These are phyloP conservation scores for Clonostachys solani DNA, from an alignment of 2,329 filamentous ascomycete species.

Conservation along the genomic window DNA sequence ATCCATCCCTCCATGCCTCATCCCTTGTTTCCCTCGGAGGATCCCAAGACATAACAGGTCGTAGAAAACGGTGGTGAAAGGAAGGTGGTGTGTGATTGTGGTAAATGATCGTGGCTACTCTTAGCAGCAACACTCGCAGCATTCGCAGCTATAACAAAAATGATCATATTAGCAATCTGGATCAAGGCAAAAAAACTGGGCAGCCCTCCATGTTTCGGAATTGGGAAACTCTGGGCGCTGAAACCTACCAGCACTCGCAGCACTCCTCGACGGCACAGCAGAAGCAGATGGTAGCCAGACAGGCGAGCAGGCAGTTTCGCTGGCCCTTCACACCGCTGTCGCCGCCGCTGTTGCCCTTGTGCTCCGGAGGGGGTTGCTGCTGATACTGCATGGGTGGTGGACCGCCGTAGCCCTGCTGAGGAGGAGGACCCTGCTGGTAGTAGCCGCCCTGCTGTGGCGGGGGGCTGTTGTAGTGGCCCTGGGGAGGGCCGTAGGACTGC, in stretches of 20 bases:
- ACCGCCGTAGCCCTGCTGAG: constrained; percentile 3
- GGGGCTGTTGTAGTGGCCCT: constrained; percentile 10
- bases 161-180: constrained; percentile 1
- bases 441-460: background rate
- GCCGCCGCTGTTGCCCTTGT: constrained; percentile 18
- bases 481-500: constrained; percentile 20
- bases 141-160: constrained; percentile 23
- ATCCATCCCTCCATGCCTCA: too few relatives aligned
- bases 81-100: background rate
- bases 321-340: constrained; percentile 11
- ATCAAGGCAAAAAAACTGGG: background rate
- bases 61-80: background rate
- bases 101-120: background rate
- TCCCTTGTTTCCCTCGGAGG: too few relatives aligned
- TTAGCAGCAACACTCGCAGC: constrained; percentile 35
- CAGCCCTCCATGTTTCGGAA: background rate
- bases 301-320: constrained; percentile 38
- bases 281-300: constrained; percentile 43
- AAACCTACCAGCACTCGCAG: constrained; percentile 43
- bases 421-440: background rate
- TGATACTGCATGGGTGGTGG: constrained; percentile 37
- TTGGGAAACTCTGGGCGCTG: background rate
- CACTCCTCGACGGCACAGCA: constrained; percentile 45
- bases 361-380: constrained; percentile 22
- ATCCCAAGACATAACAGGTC: constrained; percentile 1